Percentiles rank a stretch among this genome's conserved stretches.
phyloP scores from a whole-genome alignment of 495 filamentous ascomycete species.

The Sphaerosporella brunnea region DNA sequence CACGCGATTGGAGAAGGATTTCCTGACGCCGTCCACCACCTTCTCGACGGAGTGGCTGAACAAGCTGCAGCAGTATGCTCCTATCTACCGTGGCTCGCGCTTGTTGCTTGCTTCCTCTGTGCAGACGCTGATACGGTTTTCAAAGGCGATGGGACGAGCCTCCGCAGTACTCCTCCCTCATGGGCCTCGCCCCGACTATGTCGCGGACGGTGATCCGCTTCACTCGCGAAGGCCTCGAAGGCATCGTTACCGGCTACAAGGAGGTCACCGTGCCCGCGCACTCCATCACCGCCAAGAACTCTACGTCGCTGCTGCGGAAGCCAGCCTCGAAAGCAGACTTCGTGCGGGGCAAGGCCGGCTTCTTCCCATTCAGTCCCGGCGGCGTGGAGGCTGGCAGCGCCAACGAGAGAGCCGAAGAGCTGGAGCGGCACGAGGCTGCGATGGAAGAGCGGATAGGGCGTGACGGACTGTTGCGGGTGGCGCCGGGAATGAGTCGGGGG shows the following conservation, averaged over 20 bases:
- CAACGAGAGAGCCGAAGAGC: slow-evolving; percentile 23
- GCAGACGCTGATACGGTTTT: no score
- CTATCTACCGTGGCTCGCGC: no score
- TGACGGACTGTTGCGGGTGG: slow-evolving; percentile 59
- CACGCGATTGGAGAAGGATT: slow-evolving; percentile 53
- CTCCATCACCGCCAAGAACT: slow-evolving; percentile 88
- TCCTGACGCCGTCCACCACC: slow-evolving; percentile 53
- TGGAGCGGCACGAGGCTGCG: slow-evolving; percentile 17
- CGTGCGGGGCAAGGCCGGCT: slow-evolving; percentile 84
- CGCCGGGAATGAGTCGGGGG: slow-evolving; percentile 69
- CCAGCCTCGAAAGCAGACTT: slow-evolving; percentile 80
- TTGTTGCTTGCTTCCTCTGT: no score
- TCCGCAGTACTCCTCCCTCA: slow-evolving; percentile 58
- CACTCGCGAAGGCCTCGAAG: slow-evolving; percentile 78
- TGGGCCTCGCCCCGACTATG: slow-evolving; percentile 76
- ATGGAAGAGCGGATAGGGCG: slow-evolving; percentile 32
- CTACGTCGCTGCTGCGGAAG: slow-evolving; percentile 73
- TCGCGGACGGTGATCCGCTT: slow-evolving; percentile 85
- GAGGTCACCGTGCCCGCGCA: slow-evolving; percentile 85
- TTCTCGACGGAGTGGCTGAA: slow-evolving; percentile 79
- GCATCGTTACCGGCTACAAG: slow-evolving; percentile 79
- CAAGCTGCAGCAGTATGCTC: slow-evolving; percentile 57
- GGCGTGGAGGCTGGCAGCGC: slow-evolving; percentile 78
- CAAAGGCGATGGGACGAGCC: slow-evolving; percentile 63
- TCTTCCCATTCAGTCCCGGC: slow-evolving; percentile 89